Conservation (phyloP, 2,329 filamentous ascomycete species). For the Calonectria montana region DNA sequence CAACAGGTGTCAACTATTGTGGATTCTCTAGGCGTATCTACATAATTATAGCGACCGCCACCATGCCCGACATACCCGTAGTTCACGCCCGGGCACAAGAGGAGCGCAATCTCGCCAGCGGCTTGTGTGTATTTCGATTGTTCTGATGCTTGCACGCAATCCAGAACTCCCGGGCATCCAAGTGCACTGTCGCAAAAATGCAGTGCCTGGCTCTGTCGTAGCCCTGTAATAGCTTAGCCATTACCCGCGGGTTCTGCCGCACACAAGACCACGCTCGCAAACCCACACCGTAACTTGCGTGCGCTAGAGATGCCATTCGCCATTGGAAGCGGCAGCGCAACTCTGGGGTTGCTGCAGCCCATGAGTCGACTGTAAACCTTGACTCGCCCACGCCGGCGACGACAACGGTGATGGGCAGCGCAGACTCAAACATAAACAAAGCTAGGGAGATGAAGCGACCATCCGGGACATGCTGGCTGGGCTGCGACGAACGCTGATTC, state of each 20-base stretch:
- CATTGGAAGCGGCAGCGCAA: slow-evolving; percentile 33
- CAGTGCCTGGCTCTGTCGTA: neutral
- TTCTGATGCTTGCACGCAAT: neutral
- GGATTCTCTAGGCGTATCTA: slow-evolving; percentile 32
- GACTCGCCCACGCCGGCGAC: slow-evolving; percentile 16
- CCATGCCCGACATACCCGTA: slow-evolving; percentile 33
- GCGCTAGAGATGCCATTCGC: slow-evolving; percentile 33
- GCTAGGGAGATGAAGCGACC: slow-evolving; percentile 35
- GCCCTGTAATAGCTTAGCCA: neutral
- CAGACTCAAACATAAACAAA: slow-evolving; percentile 21
- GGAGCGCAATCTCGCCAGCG: slow-evolving; percentile 24
- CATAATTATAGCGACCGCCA: slow-evolving; percentile 40
- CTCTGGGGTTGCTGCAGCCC: slow-evolving; percentile 13
- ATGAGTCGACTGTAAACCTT: slow-evolving; percentile 25
- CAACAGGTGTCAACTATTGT: slow-evolving; percentile 33
- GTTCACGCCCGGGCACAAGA: slow-evolving; percentile 30
- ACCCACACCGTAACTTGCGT: slow-evolving; percentile 41
- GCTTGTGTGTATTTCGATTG: slow-evolving; percentile 20
- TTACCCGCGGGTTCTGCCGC: slow-evolving; percentile 8
- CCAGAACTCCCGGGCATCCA: neutral
- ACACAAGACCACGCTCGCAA: slow-evolving; percentile 19
- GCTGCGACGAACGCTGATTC: slow-evolving; percentile 42
- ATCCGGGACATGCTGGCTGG: slow-evolving; percentile 32
- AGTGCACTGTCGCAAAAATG: neutral
- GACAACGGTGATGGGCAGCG: slow-evolving; percentile 10